Conservation (phyloP, 2,329 filamentous ascomycete genomes). For the Exophiala sideris region DNA sequence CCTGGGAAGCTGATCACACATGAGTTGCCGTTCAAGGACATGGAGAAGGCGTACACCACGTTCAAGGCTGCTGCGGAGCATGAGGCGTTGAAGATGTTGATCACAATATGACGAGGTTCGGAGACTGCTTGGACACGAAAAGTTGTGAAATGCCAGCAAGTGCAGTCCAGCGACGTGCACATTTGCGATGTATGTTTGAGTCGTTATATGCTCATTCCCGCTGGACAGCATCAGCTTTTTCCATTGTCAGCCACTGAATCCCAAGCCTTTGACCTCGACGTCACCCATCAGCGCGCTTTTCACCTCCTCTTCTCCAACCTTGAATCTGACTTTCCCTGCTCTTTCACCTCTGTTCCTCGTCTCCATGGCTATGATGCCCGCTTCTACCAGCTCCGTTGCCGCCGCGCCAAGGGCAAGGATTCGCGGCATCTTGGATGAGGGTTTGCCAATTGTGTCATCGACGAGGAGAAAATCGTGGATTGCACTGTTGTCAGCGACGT, state of each 20-base stretch:
- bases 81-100: slow-evolving; percentile 45
- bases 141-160: not conserved
- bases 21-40: slow-evolving; percentile 41
- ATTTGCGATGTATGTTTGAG: not conserved
- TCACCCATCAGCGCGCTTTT: slow-evolving; percentile 85
- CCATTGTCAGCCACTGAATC: slow-evolving; percentile 44
- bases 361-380: slow-evolving; percentile 84
- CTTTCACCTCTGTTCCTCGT: slow-evolving; percentile 71
- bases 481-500: slow-evolving; percentile 54
- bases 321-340: slow-evolving; percentile 79
- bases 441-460: slow-evolving; percentile 27
- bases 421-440: slow-evolving; percentile 39
- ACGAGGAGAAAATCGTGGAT: slow-evolving; percentile 60
- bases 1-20: slow-evolving; percentile 47
- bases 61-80: slow-evolving; percentile 44
- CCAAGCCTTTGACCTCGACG: slow-evolving; percentile 76
- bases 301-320: slow-evolving; percentile 87
- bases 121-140: not conserved
- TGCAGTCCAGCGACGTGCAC: not conserved
- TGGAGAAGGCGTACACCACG: slow-evolving; percentile 45
- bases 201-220: not conserved
- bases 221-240: not conserved
- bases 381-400: slow-evolving; percentile 78
- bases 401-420: slow-evolving; percentile 65
- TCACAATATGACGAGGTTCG: slow-evolving; percentile 25